A percentile compares a stretch with the other conserved stretches of the same genome.
Conservation (phyloP, 78 protist species). For the Tieghemostelium lacteum region DNA sequence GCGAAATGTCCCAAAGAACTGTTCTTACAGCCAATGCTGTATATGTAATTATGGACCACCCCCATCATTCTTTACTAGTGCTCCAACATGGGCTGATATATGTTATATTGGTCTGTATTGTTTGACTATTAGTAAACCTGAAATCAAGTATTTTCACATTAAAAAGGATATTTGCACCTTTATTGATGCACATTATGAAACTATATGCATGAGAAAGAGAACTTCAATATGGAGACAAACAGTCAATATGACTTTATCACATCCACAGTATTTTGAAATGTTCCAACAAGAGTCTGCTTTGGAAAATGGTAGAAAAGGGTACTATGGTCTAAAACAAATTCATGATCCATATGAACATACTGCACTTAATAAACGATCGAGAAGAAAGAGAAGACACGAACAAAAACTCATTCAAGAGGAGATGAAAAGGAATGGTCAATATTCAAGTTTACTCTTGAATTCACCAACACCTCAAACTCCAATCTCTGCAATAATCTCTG, state of each 20-base stretch:
- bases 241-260: slow-evolving; percentile 68
- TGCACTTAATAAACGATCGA: slow-evolving; percentile 48
- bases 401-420: slow-evolving; percentile 74
- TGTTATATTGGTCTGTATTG: slow-evolving; percentile 69
- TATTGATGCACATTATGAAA: slow-evolving; percentile 62
- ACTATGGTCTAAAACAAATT: slow-evolving; percentile 67
- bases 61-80: slow-evolving; percentile 62
- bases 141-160: slow-evolving; percentile 57
- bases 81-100: slow-evolving; percentile 76
- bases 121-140: slow-evolving; percentile 54
- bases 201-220: slow-evolving; percentile 57
- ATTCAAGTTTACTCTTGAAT: not conserved
- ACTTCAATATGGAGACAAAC: slow-evolving; percentile 72
- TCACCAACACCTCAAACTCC: not conserved
- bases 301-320: slow-evolving; percentile 75
- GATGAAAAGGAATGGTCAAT: slow-evolving; percentile 22
- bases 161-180: slow-evolving; percentile 68
- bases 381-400: slow-evolving; percentile 79
- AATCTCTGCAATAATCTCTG: not conserved
- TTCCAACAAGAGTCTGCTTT: slow-evolving; percentile 76
- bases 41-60: slow-evolving; percentile 70
- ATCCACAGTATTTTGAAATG: slow-evolving; percentile 79
- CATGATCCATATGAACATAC: slow-evolving; percentile 79
- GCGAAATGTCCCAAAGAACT: slow-evolving; percentile 24
- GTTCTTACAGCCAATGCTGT: slow-evolving; percentile 44